Base-by-base conservation (phyloP, 208 protist genomes). In the Leptomonas pyrrhocoris region DNA sequence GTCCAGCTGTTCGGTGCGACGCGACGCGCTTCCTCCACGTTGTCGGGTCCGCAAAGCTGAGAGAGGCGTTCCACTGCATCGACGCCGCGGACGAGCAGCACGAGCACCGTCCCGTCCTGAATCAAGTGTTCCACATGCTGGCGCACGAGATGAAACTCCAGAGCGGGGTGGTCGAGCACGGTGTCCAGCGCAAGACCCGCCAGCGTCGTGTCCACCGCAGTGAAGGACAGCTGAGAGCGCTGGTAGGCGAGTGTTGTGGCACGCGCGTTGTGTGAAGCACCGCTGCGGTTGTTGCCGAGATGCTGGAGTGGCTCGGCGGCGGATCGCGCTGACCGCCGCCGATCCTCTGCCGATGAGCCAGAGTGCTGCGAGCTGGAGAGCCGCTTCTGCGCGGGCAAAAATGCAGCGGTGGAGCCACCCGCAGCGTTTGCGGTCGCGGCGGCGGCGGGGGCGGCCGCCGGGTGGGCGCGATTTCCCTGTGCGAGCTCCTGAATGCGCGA, bases 41-140 rank as follows among this genome's bases (percentile, higher is more conserved):
- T 79, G 55, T 95, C 85, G 0, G 90, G 90, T 1, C 87, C 90
- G 18, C 81, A 78, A n/a, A 95, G 50, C 57, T 75, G 69, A 27
- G 80, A n/a, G 31, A 95, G 65, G 11, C 64, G 65, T 53, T 93
- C 83, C 1, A 93, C 76, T 12, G 90, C 90, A 55, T 89, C 88
- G 1, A 79, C 56, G 2, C 78, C 74, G 21, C 81, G 79, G 25
- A 95, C 71, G 13, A 86, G 65, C 25, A 93, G 23, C 28, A 85
- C 85, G 30, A 93, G 57, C 38, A 79, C 87, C 0, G 90, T 92
- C 28, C 90, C 90, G 16, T 81, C 69, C 40, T 76, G 70, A 21
- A 78, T 27, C 21, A 95, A 79, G 62, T 85, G 80, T 15, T 63
- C 50, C 34, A 89, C 77, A 40, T 91, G 79, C 25, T 70, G 59